Conservation (phyloP, 2,329 filamentous ascomycete genomes). For the Juglanconis oblonga region DNA sequence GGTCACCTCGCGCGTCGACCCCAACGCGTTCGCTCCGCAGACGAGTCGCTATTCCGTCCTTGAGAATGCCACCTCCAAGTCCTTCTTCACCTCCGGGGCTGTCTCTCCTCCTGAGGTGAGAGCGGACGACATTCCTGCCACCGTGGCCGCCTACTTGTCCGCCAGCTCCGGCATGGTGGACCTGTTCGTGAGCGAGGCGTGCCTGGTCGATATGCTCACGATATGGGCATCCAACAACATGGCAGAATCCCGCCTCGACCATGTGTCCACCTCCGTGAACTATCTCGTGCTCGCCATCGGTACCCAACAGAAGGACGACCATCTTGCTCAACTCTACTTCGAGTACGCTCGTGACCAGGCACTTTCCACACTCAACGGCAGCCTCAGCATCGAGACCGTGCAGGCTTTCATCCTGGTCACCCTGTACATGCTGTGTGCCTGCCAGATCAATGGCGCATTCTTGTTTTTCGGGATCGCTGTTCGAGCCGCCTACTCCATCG, state of each 20-base stretch:
- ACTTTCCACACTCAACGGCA: constrained; percentile 41
- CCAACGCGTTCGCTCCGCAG: constrained; percentile 49
- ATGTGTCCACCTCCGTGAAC: constrained; percentile 41
- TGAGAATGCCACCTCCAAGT: constrained; percentile 41
- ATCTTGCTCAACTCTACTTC: constrained; percentile 43
- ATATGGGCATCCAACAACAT: constrained; percentile 37
- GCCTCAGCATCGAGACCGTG: constrained; percentile 46
- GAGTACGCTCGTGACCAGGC: constrained; percentile 47
- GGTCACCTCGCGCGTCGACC: constrained; percentile 46
- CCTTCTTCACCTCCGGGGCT: constrained; percentile 30
- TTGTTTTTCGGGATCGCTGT: constrained; percentile 53
- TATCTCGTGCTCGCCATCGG: constrained; percentile 52
- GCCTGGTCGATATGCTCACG: constrained; percentile 37
- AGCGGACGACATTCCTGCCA: constrained; percentile 24
- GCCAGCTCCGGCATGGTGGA: constrained; percentile 46
- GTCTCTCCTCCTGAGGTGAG: constrained; percentile 27
- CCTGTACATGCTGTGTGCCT: constrained; percentile 52
- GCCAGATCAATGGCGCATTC: constrained; percentile 54
- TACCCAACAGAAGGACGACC: constrained; percentile 39
- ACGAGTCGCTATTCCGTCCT: constrained; percentile 48
- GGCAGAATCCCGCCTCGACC: constrained; percentile 31
- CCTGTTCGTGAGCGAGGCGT: constrained; percentile 39
- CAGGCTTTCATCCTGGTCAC: constrained; percentile 50
- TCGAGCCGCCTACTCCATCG: constrained; percentile 50
- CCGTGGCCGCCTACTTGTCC: constrained; percentile 35